phyloP scores from a whole-genome alignment of 352 stramenopile genomes.

The Globisporangium solare region DNA sequence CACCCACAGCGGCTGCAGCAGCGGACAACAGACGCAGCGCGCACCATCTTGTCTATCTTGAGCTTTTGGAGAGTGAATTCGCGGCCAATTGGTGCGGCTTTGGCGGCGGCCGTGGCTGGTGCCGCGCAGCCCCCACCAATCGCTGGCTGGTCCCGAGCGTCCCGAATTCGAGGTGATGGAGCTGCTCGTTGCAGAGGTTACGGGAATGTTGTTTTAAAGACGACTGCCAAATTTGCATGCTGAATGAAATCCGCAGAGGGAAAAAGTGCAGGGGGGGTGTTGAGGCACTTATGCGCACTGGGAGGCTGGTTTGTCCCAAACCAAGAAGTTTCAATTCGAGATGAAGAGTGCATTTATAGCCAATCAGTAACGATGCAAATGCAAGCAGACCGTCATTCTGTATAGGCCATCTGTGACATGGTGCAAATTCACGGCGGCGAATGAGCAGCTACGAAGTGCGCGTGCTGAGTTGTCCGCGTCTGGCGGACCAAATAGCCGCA shows the following conservation, averaged over 20 bases:
- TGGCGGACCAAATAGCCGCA: too few species aligned
- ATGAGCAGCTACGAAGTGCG: not conserved
- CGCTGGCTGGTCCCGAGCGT: slow-evolving; percentile 4
- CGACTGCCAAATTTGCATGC: not conserved
- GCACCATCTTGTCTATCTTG: slow-evolving; percentile 20
- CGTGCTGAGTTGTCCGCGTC: too few species aligned
- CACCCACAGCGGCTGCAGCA: too few species aligned
- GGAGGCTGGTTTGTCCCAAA: too few species aligned
- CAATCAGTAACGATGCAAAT: not conserved
- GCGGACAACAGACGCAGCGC: too few species aligned
- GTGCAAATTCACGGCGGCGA: not conserved
- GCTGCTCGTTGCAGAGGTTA: not conserved
- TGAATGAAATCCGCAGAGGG: not conserved
- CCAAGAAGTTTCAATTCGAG: not conserved
- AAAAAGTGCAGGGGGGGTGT: not conserved
- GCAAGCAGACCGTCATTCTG: not conserved
- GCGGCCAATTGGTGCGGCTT: slow-evolving; percentile 1
- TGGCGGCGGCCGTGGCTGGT: not conserved
- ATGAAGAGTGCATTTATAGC: not conserved
- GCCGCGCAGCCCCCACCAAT: slow-evolving; percentile 7
- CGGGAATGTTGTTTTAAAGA: not conserved
- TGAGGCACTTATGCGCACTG: not conserved
- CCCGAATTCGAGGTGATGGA: not conserved
- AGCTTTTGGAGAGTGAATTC: slow-evolving; percentile 18
- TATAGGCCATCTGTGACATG: slow-evolving; percentile 4